phyloP scores from a whole-genome alignment of 1,284 basidiomycete genomes.

The Trichosporon ovoides region DNA sequence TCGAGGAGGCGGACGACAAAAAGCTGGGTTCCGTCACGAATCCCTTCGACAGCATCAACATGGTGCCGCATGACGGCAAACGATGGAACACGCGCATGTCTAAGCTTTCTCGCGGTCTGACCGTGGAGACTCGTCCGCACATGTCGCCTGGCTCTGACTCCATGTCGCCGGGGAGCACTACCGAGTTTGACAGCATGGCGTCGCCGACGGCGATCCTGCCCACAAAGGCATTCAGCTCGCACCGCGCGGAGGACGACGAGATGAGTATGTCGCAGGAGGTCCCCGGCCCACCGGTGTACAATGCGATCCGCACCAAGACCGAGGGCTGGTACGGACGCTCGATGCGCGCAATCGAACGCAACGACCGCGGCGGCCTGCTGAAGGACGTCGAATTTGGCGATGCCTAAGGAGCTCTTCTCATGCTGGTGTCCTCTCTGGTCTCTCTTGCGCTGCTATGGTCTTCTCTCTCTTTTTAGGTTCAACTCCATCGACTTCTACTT shows the following conservation, averaged over 20 bases:
- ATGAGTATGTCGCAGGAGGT: slow-evolving; percentile 9
- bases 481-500: not conserved
- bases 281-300: slow-evolving; percentile 34
- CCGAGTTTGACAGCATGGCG: slow-evolving; percentile 19
- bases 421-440: not conserved
- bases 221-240: slow-evolving; percentile 13
- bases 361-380: slow-evolving; percentile 25
- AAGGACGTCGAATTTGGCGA: slow-evolving; percentile 19
- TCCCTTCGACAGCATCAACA: slow-evolving; percentile 18
- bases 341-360: slow-evolving; percentile 35
- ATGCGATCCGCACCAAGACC: slow-evolving; percentile 32
- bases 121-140: slow-evolving; percentile 20
- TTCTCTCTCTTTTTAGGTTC: not conserved
- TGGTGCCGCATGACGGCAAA: not conserved
- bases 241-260: slow-evolving; percentile 12
- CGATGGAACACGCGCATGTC: slow-evolving; percentile 21
- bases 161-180: slow-evolving; percentile 13
- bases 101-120: slow-evolving; percentile 20
- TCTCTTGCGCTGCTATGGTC: not conserved
- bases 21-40: slow-evolving; percentile 15
- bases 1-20: slow-evolving; percentile 34
- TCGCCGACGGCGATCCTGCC: slow-evolving; percentile 16
- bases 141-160: not conserved
- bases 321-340: slow-evolving; percentile 40
- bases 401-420: not conserved